Conservation (phyloP, 129 eudicot species). For the Arctium minus region DNA sequence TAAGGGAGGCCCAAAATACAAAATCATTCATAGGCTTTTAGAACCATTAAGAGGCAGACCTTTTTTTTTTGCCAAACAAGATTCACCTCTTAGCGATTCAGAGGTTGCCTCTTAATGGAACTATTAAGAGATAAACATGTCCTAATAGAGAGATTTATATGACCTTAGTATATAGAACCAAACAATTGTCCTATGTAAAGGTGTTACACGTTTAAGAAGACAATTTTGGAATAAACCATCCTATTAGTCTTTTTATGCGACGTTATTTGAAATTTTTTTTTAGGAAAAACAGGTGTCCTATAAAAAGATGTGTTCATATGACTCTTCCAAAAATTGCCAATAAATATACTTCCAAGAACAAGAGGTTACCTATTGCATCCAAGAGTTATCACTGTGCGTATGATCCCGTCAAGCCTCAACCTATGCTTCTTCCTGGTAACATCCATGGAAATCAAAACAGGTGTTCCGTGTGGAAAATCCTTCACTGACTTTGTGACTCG, state of each 20-base stretch:
- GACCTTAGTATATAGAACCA: neutral
- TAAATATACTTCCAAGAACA: neutral
- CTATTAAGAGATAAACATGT: no score
- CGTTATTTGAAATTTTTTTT: neutral
- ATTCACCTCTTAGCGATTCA: no score
- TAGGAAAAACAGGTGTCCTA: neutral
- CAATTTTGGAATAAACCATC: neutral
- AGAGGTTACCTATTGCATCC: slow-evolving; percentile 68
- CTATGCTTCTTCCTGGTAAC: slow-evolving; percentile 66
- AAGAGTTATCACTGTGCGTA: slow-evolving; percentile 75
- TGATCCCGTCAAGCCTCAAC: slow-evolving; percentile 87
- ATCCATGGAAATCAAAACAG: slow-evolving; percentile 78
- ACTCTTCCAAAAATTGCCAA: neutral
- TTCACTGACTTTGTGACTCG: slow-evolving; percentile 71
- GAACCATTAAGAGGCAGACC: no score
- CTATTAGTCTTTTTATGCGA: neutral
- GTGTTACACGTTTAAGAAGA: neutral
- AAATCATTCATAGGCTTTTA: no score
- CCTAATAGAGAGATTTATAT: neutral
- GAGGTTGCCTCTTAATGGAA: no score
- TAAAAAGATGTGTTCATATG: neutral
- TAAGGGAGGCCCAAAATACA: no score
- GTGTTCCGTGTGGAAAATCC: slow-evolving; percentile 79
- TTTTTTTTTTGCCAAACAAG: no score
- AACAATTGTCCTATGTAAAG: neutral